phyloP scores from a whole-genome alignment of 306 rosid genomes.

The Inga laurina region DNA sequence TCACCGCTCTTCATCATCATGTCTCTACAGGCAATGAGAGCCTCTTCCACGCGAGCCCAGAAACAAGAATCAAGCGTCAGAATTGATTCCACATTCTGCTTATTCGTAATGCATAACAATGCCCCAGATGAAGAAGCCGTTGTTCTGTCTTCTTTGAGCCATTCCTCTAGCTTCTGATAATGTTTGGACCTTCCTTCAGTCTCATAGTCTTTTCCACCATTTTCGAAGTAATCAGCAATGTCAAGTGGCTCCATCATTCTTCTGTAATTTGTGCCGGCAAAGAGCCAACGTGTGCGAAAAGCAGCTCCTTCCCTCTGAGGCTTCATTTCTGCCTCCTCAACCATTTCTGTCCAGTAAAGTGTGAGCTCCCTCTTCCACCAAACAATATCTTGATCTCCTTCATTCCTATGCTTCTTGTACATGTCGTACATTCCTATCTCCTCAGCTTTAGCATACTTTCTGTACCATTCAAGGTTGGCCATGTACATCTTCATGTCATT shows the following conservation, averaged over 20 bases:
- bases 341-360: slow-evolving; percentile 52
- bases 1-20: slow-evolving; percentile 22
- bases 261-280: slow-evolving; percentile 49
- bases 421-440: slow-evolving; percentile 60
- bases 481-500: slow-evolving; percentile 42
- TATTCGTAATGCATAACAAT: neutral
- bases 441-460: slow-evolving; percentile 24
- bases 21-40: slow-evolving; percentile 36
- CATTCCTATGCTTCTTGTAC: slow-evolving; percentile 28
- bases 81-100: slow-evolving; percentile 31
- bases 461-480: slow-evolving; percentile 72
- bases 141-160: slow-evolving; percentile 26
- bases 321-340: slow-evolving; percentile 45
- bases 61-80: slow-evolving; percentile 74
- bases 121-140: neutral
- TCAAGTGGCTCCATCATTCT: slow-evolving; percentile 71
- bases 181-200: slow-evolving; percentile 40
- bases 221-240: slow-evolving; percentile 53
- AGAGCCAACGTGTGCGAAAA: slow-evolving; percentile 45
- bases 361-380: slow-evolving; percentile 34
- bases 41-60: slow-evolving; percentile 78
- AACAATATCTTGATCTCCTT: slow-evolving; percentile 19
- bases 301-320: slow-evolving; percentile 52
- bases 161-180: slow-evolving; percentile 42
- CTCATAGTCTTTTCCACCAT: slow-evolving; percentile 19